Evolutionary conservation across 2,329 filamentous ascomycete genomes (phyloP).

Genomic region (Claviceps quebecensis): DNA sequence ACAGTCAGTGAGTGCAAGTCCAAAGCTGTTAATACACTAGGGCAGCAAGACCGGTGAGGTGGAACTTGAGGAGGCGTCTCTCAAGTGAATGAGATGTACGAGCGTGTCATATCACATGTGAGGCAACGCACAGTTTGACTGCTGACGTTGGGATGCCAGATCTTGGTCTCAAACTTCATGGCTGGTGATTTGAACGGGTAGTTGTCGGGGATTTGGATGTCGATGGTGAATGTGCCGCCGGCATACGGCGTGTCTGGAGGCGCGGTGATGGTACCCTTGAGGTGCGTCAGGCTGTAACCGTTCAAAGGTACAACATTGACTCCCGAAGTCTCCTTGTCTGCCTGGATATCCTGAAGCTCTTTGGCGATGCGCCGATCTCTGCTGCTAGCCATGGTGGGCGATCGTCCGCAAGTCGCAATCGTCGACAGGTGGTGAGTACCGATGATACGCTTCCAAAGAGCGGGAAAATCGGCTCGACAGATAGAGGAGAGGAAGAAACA

Average conservation of each 20-base stretch:
- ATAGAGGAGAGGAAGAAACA: not conserved
- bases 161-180: constrained; percentile 84
- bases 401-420: not conserved
- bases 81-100: not conserved
- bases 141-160: constrained; percentile 97
- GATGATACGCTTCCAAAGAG: not conserved
- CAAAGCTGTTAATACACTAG: not conserved
- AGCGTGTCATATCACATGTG: not conserved
- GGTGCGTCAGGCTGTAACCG: constrained; percentile 60
- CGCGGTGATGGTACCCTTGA: constrained; percentile 70
- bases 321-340: constrained; percentile 59
- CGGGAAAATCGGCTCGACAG: not conserved
- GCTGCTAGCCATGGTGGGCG: constrained; percentile 31
- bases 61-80: not conserved
- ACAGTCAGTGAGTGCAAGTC: not conserved
- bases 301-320: constrained; percentile 55
- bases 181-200: constrained; percentile 88
- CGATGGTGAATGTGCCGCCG: constrained; percentile 66
- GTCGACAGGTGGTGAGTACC: not conserved
- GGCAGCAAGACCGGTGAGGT: not conserved
- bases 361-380: constrained; percentile 52
- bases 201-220: constrained; percentile 73
- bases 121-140: constrained; percentile 62
- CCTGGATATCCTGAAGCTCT: constrained; percentile 61
- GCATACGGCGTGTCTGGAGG: constrained; percentile 91